Evolutionary conservation across 352 stramenopile species (phyloP).

Genomic region (Pythium brassicae): DNA sequence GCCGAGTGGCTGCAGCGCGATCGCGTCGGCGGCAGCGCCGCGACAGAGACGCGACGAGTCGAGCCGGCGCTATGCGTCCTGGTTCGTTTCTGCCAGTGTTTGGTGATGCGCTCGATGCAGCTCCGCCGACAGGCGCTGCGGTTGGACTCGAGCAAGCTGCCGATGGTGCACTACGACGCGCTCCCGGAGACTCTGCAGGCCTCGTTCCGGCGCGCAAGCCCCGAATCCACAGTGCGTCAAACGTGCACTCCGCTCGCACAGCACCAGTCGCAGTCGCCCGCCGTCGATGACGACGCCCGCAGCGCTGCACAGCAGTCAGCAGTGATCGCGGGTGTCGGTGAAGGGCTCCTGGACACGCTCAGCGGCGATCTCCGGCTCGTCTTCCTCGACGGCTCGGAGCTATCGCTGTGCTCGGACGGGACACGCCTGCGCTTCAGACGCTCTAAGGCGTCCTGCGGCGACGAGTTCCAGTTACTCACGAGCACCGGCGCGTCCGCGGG

Average conservation of each 20-base stretch:
- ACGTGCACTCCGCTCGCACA: too few relatives aligned
- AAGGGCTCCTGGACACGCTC: constrained; percentile 26
- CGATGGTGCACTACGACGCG: constrained; percentile 49
- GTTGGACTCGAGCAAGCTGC: constrained; percentile 27
- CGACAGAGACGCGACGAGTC: not conserved
- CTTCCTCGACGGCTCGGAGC: constrained; percentile 37
- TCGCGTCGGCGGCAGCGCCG: too few relatives aligned
- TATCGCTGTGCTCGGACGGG: constrained; percentile 42
- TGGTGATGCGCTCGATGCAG: constrained; percentile 45
- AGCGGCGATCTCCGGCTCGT: constrained; percentile 36
- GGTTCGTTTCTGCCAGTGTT: constrained; percentile 47
- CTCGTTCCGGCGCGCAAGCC: constrained; percentile 23
- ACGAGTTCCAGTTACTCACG: constrained; percentile 40
- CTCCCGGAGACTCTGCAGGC: constrained; percentile 38
- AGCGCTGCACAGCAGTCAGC: constrained; percentile 5
- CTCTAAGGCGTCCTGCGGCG: constrained; percentile 12
- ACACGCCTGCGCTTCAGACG: constrained; percentile 33
- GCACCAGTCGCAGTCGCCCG: constrained; percentile 5
- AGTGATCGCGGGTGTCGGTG: constrained; percentile 38
- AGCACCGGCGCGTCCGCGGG: constrained; percentile 20
- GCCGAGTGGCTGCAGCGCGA: not conserved
- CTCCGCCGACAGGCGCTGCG: constrained; percentile 39
- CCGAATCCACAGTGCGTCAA: not conserved
- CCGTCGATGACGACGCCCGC: constrained; percentile 1
- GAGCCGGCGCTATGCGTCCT: constrained; percentile 18